Evolutionary conservation across 2,329 filamentous ascomycete species (phyloP).

Genomic region (Colletotrichum aenigma): DNA sequence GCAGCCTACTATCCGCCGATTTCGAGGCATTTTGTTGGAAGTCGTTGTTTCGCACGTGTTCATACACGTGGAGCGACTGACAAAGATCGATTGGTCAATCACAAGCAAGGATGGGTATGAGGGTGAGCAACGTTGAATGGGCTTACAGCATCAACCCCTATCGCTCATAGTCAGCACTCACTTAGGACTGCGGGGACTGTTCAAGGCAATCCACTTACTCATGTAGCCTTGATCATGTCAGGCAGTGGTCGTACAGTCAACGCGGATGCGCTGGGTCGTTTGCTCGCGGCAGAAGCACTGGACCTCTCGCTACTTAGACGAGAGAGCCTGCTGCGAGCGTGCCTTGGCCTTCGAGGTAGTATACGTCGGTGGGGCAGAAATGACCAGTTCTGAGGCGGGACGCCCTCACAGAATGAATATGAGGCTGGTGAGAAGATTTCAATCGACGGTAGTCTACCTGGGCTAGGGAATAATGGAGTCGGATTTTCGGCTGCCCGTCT

Average conservation of each 20-base stretch:
- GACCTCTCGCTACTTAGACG: neutral
- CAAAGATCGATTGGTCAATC: neutral
- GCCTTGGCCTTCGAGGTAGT: rapidly evolving
- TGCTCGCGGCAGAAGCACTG: neutral
- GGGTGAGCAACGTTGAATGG: neutral
- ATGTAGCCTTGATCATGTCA: neutral
- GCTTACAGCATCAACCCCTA: neutral
- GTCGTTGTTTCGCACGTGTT: neutral
- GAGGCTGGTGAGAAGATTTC: neutral
- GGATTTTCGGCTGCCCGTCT: rapidly evolving
- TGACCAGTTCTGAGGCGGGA: too few relatives aligned
- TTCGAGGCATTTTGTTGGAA: neutral
- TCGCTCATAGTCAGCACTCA: rapidly evolving
- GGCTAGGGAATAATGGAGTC: rapidly evolving
- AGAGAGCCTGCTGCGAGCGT: neutral
- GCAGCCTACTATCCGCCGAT: neutral
- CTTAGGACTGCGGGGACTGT: rapidly evolving
- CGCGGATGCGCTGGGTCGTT: neutral
- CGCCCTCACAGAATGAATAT: too few relatives aligned
- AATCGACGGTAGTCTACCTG: rapidly evolving
- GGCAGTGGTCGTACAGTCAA: rapidly evolving
- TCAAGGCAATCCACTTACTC: rapidly evolving
- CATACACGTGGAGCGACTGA: neutral
- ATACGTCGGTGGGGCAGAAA: neutral
- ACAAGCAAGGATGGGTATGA: neutral